phyloP scores from a whole-genome alignment of 2,329 filamentous ascomycete species.

The Bipolaris cookei region DNA sequence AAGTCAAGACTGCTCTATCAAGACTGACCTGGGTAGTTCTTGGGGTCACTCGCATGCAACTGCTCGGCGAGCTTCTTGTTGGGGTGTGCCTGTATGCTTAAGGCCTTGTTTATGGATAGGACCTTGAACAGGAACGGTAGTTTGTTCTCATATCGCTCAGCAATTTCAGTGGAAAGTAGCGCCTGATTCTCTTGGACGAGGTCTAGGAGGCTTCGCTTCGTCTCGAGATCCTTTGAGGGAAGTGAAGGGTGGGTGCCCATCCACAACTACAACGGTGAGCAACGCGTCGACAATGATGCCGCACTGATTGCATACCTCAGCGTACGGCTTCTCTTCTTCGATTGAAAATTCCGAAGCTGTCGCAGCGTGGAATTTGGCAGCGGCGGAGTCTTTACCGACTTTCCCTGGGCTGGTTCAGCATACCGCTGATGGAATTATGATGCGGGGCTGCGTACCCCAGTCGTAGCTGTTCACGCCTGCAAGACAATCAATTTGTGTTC shows the following conservation, averaged over 20 bases:
- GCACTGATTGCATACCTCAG: constrained; percentile 67
- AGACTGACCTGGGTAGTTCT: constrained; percentile 76
- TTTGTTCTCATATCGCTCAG: constrained; percentile 76
- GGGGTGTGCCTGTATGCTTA: constrained; percentile 96
- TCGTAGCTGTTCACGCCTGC: constrained; percentile 97
- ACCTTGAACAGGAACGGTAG: constrained; percentile 98
- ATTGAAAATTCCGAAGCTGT: constrained; percentile 80
- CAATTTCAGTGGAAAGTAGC: constrained; percentile 76
- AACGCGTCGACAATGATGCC: neutral
- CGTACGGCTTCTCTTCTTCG: constrained; percentile 87
- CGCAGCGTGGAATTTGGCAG: constrained; percentile 86
- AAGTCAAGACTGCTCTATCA: no score
- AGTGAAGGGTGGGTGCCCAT: constrained; percentile 98
- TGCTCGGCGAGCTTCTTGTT: constrained; percentile 94
- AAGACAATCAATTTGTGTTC: constrained; percentile 30
- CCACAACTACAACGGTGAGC: constrained; percentile 74
- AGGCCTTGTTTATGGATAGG: constrained; percentile 90
- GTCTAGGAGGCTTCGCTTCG: constrained; percentile 84
- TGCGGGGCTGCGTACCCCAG: constrained; percentile 69
- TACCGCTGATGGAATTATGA: constrained; percentile 24
- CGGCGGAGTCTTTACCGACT: constrained; percentile 83
- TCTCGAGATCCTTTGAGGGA: constrained; percentile 86
- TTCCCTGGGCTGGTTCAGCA: constrained; percentile 66
- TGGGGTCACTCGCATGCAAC: constrained; percentile 82
- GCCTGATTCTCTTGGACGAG: constrained; percentile 85